These are phyloP conservation scores for Closterium sp. DNA, from an alignment of 139 green algal species.

Conservation along the genomic window DNA sequence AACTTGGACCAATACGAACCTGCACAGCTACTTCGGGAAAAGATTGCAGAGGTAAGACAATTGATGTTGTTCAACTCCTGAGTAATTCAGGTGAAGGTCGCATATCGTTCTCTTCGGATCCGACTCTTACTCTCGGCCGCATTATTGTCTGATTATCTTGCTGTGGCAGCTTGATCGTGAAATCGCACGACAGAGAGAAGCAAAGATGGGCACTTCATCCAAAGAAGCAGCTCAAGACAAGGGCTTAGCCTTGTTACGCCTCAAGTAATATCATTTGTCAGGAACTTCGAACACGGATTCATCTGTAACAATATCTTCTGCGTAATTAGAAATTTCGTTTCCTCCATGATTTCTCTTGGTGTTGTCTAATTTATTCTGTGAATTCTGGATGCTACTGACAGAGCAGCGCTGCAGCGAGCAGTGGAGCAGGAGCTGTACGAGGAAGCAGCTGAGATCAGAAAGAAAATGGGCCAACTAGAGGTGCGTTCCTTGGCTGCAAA, in stretches of 20 bases:
- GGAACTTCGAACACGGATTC: background rate
- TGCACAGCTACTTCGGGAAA: conserved; percentile 45
- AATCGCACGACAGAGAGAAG: conserved; percentile 23
- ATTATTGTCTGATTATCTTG: background rate
- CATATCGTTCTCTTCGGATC: background rate
- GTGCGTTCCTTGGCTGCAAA: background rate
- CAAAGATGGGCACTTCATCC: conserved; percentile 27
- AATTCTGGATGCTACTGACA: background rate
- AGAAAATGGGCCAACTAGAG: conserved; percentile 51
- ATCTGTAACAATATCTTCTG: too few relatives aligned
- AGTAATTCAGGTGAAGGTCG: background rate
- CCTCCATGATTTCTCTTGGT: too few relatives aligned
- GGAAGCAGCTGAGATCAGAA: conserved; percentile 48
- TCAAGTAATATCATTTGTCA: conserved; percentile 17
- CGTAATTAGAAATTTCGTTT: too few relatives aligned
- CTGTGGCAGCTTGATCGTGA: conserved; percentile 46
- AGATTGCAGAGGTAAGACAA: conserved; percentile 39
- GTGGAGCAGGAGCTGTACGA: conserved; percentile 58
- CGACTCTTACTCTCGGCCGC: background rate
- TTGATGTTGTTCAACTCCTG: too few relatives aligned
- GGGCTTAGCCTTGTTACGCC: conserved; percentile 11
- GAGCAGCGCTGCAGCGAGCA: conserved; percentile 55
- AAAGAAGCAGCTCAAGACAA: conserved; percentile 42
- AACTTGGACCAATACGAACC: conserved; percentile 50
- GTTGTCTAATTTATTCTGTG: background rate